Conservation (phyloP, 257 asterid species). For the Nicotiana undulata region DNA sequence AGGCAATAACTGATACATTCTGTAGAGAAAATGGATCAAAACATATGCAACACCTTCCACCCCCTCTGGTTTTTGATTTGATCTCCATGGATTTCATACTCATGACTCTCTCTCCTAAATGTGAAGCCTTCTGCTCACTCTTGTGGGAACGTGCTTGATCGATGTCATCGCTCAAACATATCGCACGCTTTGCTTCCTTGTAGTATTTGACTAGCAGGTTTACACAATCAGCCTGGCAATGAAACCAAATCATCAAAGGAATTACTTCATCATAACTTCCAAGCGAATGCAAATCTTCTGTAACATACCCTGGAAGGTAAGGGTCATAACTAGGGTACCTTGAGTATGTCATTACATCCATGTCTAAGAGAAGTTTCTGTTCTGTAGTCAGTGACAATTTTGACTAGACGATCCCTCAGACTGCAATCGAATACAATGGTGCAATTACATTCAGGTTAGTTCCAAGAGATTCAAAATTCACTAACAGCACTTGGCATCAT, state of each 20-base stretch:
- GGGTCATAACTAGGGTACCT: slow-evolving; percentile 38
- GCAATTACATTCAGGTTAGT: neutral
- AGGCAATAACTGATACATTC: slow-evolving; percentile 48
- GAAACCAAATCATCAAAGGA: neutral
- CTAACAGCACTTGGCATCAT: neutral
- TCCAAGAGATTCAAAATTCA: neutral
- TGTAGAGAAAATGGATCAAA: slow-evolving; percentile 84
- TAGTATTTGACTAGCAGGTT: slow-evolving; percentile 75
- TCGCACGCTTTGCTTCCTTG: slow-evolving; percentile 88
- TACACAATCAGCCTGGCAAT: slow-evolving; percentile 81
- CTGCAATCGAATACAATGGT: slow-evolving; percentile 38
- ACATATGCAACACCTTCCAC: slow-evolving; percentile 92
- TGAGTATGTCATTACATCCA: slow-evolving; percentile 89
- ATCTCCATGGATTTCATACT: slow-evolving; percentile 53
- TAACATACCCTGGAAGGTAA: neutral
- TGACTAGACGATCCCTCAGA: slow-evolving; percentile 89
- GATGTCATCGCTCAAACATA: slow-evolving; percentile 70
- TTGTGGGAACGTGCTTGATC: slow-evolving; percentile 46
- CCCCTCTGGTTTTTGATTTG: slow-evolving; percentile 75
- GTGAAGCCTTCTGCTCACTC: slow-evolving; percentile 31
- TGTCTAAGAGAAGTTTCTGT: slow-evolving; percentile 95
- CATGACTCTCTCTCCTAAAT: slow-evolving; percentile 33
- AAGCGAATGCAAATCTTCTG: neutral
- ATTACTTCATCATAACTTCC: neutral
- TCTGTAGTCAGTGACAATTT: slow-evolving; percentile 90